Evolutionary conservation across 2,329 filamentous ascomycete species (phyloP).

Genomic region (Arachnopeziza araneosa): DNA sequence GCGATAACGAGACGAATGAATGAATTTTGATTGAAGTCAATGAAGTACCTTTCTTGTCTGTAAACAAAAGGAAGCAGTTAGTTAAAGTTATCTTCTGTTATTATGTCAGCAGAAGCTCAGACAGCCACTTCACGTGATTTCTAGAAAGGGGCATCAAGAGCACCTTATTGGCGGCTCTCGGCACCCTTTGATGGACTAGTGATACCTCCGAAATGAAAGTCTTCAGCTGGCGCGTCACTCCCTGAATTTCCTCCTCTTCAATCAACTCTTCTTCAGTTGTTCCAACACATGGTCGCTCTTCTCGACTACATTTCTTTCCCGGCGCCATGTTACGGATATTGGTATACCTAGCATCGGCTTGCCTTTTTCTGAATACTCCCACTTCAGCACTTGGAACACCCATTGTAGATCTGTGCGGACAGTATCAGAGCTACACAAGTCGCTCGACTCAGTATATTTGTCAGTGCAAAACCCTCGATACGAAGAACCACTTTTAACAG

Average conservation of each 20-base stretch:
- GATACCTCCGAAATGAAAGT: background rate
- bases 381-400: background rate
- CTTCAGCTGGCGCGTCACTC: background rate
- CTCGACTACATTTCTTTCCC: background rate
- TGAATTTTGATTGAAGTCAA: too few species aligned
- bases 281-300: background rate
- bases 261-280: background rate
- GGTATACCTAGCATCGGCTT: background rate
- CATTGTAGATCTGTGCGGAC: background rate
- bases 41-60: too few species aligned
- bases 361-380: background rate
- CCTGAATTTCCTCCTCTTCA: background rate
- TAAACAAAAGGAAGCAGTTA: too few species aligned
- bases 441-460: background rate
- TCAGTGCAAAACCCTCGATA: too few species aligned
- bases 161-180: background rate
- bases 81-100: too few species aligned
- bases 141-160: background rate
- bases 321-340: background rate
- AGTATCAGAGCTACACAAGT: background rate
- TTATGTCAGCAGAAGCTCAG: too few species aligned
- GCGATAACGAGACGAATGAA: too few species aligned
- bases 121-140: background rate
- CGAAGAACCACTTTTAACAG: background rate
- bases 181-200: background rate